Evolutionary conservation across 495 filamentous ascomycete species (phyloP).

Genomic region (Tuber umbilicatum): DNA sequence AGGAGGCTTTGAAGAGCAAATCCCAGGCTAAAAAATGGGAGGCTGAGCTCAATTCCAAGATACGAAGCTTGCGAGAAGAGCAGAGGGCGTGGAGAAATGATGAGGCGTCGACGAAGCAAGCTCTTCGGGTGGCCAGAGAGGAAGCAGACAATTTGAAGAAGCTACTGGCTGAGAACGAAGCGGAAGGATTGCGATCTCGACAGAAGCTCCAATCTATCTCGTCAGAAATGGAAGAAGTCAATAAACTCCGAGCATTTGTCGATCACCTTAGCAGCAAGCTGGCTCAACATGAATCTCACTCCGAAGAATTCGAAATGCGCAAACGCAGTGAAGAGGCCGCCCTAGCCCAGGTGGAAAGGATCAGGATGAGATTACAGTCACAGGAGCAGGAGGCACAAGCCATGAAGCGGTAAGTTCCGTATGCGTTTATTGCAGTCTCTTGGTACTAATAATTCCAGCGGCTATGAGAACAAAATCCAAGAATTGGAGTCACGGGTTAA

Average conservation of each 20-base stretch:
- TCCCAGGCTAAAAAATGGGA: slow-evolving; percentile 66
- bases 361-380: slow-evolving; percentile 50
- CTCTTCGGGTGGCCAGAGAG: slow-evolving; percentile 49
- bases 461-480: slow-evolving; percentile 46
- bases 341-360: slow-evolving; percentile 49
- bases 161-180: slow-evolving; percentile 56
- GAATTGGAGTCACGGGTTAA: slow-evolving; percentile 45
- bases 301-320: slow-evolving; percentile 50
- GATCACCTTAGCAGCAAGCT: slow-evolving; percentile 53
- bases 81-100: slow-evolving; percentile 59
- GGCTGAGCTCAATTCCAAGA: slow-evolving; percentile 54
- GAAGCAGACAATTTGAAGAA: slow-evolving; percentile 54
- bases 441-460: slow-evolving; percentile 45
- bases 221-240: slow-evolving; percentile 54
- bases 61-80: slow-evolving; percentile 57
- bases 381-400: slow-evolving; percentile 51
- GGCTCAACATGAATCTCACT: slow-evolving; percentile 53
- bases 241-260: slow-evolving; percentile 53
- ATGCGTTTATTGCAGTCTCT: slow-evolving; percentile 24
- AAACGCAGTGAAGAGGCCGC: slow-evolving; percentile 51
- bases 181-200: slow-evolving; percentile 52
- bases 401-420: slow-evolving; percentile 39
- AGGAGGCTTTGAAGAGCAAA: slow-evolving; percentile 58
- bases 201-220: slow-evolving; percentile 57
- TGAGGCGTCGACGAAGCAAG: slow-evolving; percentile 49